Conservation (phyloP, 805 yeast species). For the Schwanniomyces vanrijiae region DNA sequence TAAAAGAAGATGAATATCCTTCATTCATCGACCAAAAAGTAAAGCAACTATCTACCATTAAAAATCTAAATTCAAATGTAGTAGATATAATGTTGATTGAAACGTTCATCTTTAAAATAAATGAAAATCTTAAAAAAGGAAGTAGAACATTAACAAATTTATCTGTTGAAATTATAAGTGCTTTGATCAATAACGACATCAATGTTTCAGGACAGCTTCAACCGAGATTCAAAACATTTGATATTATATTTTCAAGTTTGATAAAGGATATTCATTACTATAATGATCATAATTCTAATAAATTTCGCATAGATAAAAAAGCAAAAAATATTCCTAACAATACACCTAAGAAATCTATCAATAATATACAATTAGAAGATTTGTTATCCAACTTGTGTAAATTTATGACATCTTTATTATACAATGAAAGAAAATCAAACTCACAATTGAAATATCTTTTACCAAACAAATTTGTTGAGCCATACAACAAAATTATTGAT, state of each 20-base stretch:
- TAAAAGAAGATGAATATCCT: constrained; percentile 5
- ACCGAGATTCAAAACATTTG: constrained; percentile 28
- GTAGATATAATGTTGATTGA: constrained; percentile 34
- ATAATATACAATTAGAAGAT: constrained; percentile 19
- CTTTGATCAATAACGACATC: constrained; percentile 15
- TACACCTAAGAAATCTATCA: constrained; percentile 25
- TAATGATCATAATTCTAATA: constrained; percentile 27
- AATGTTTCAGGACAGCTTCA: constrained; percentile 16
- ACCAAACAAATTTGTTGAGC: constrained; percentile 19
- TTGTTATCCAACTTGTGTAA: constrained; percentile 19
- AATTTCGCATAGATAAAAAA: constrained; percentile 10
- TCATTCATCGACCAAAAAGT: background rate
- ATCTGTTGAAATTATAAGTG: constrained; percentile 27
- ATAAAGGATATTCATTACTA: constrained; percentile 26
- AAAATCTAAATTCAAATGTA: background rate
- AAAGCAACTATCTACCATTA: background rate
- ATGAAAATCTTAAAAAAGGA: constrained; percentile 18
- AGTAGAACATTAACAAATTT: constrained; percentile 19
- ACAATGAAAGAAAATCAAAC: constrained; percentile 7
- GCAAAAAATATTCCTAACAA: constrained; percentile 17
- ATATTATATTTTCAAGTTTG: constrained; percentile 28
- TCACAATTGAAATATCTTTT: constrained; percentile 11
- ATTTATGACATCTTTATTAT: constrained; percentile 22
- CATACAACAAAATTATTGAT: constrained; percentile 23
- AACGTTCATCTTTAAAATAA: constrained; percentile 32